These are phyloP conservation scores for Crithidia sp. DNA, from an alignment of 208 protist genomes.

Conservation along the genomic window DNA sequence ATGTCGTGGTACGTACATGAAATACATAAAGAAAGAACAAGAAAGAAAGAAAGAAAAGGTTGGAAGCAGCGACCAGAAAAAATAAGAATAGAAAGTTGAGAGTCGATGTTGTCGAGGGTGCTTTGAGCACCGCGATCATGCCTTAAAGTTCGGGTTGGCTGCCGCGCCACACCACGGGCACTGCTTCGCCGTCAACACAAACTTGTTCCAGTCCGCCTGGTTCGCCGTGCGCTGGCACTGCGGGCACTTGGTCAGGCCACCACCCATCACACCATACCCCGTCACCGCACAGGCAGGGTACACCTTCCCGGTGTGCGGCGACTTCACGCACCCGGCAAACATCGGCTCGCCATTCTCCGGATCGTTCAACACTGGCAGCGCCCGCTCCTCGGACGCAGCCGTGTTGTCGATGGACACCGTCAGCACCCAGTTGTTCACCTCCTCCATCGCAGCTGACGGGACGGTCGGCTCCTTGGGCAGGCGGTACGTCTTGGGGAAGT, in stretches of 20 bases:
- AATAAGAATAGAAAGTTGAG: not conserved
- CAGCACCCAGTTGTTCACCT: constrained; percentile 94
- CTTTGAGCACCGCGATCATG: not conserved
- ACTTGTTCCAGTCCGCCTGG: constrained; percentile 93
- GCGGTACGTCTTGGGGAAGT: constrained; percentile 89
- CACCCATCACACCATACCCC: constrained; percentile 86
- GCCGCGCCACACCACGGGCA: constrained; percentile 90
- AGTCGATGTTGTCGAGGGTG: not conserved
- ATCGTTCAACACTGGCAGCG: constrained; percentile 66
- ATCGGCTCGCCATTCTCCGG: constrained; percentile 70
- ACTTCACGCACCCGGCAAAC: constrained; percentile 85
- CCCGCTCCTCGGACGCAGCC: constrained; percentile 39
- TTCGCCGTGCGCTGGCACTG: constrained; percentile 83
- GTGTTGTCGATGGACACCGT: constrained; percentile 87
- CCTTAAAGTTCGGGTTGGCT: constrained; percentile 71
- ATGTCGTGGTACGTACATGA: not conserved
- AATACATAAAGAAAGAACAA: not conserved
- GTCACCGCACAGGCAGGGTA: constrained; percentile 91
- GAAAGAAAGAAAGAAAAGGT: not conserved
- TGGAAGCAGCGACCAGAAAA: not conserved
- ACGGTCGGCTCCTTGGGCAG: constrained; percentile 70
- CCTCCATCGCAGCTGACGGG: constrained; percentile 62
- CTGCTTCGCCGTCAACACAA: constrained; percentile 72
- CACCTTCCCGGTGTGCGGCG: constrained; percentile 64
- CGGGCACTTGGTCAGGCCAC: constrained; percentile 66